phyloP scores from a whole-genome alignment of 805 yeast species.

The Yamadazyma endophytica region DNA sequence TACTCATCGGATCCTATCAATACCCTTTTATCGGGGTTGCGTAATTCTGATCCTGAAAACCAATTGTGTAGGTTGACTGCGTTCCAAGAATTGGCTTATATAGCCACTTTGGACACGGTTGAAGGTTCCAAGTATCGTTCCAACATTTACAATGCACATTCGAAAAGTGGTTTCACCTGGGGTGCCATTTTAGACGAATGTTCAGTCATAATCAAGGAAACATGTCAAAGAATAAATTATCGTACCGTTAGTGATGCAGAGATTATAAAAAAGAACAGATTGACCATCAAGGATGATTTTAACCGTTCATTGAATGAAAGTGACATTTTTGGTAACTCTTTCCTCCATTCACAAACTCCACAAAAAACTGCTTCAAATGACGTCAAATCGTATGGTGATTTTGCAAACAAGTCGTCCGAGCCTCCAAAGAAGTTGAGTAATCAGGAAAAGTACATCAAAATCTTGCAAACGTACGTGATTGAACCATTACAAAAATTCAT shows the following conservation, averaged over 20 bases:
- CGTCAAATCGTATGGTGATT: conserved; percentile 9
- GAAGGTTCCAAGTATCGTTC: conserved; percentile 43
- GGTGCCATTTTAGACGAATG: conserved; percentile 58
- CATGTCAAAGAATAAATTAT: conserved; percentile 40
- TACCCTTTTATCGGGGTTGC: conserved; percentile 61
- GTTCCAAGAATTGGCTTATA: conserved; percentile 68
- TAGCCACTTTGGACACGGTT: conserved; percentile 47
- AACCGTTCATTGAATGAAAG: conserved; percentile 5
- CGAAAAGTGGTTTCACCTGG: conserved; percentile 51
- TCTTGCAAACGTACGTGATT: conserved; percentile 4
- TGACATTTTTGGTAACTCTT: conserved; percentile 37
- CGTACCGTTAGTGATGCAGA: conserved; percentile 26
- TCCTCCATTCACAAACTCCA: conserved; percentile 3
- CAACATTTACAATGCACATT: conserved; percentile 49
- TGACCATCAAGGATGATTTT: conserved; percentile 15
- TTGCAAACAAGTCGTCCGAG: too few species aligned
- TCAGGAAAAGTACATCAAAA: conserved; percentile 6
- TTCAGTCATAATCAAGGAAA: conserved; percentile 47
- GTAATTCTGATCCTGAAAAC: conserved; percentile 39
- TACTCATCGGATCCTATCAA: conserved; percentile 59
- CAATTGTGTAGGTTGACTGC: conserved; percentile 53
- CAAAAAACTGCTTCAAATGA: conserved; percentile 1
- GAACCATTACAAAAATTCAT: conserved; percentile 4
- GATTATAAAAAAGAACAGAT: conserved; percentile 18
- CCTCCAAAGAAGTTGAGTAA: too few species aligned